Percentiles rank a stretch among this genome's conserved stretches.
These are phyloP conservation scores for Sugiyamaella japonica DNA, from an alignment of 1,139 yeast genomes.

Conservation along the genomic window DNA sequence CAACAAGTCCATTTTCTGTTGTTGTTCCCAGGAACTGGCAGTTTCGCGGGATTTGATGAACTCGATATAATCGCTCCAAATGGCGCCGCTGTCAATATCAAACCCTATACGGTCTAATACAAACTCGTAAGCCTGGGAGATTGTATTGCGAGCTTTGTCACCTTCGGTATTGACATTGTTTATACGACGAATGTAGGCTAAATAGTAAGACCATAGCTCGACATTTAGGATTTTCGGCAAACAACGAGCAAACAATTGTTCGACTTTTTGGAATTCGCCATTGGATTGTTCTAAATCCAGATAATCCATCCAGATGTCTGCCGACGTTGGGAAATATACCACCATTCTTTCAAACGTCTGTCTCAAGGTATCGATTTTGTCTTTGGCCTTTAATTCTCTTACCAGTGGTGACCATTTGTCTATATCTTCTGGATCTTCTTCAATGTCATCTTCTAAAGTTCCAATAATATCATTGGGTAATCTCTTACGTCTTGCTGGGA, in stretches of 20 bases:
- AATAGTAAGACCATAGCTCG: slow-evolving; percentile 70
- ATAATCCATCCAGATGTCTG: slow-evolving; percentile 68
- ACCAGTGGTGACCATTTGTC: slow-evolving; percentile 59
- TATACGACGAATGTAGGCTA: slow-evolving; percentile 67
- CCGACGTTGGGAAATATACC: slow-evolving; percentile 60
- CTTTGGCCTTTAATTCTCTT: slow-evolving; percentile 55
- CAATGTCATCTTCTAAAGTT: slow-evolving; percentile 59
- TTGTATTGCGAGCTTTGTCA: slow-evolving; percentile 73
- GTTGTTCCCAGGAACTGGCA: slow-evolving; percentile 80
- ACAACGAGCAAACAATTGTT: slow-evolving; percentile 60
- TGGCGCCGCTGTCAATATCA: slow-evolving; percentile 67
- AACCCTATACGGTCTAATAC: slow-evolving; percentile 77
- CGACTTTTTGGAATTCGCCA: slow-evolving; percentile 69
- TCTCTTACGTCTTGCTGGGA: slow-evolving; percentile 34
- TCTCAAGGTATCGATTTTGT: slow-evolving; percentile 63
- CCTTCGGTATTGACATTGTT: slow-evolving; percentile 76
- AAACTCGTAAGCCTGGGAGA: slow-evolving; percentile 80
- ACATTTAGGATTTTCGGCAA: slow-evolving; percentile 61
- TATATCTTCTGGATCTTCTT: slow-evolving; percentile 58
- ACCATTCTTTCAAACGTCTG: slow-evolving; percentile 62
- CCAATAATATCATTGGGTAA: slow-evolving; percentile 52
- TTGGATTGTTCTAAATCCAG: slow-evolving; percentile 66
- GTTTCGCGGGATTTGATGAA: slow-evolving; percentile 81
- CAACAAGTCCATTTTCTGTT: slow-evolving; percentile 74
- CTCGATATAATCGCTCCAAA: slow-evolving; percentile 84